Base-by-base conservation (phyloP, 2,329 filamentous ascomycete genomes). In the Penicillium paneum region DNA sequence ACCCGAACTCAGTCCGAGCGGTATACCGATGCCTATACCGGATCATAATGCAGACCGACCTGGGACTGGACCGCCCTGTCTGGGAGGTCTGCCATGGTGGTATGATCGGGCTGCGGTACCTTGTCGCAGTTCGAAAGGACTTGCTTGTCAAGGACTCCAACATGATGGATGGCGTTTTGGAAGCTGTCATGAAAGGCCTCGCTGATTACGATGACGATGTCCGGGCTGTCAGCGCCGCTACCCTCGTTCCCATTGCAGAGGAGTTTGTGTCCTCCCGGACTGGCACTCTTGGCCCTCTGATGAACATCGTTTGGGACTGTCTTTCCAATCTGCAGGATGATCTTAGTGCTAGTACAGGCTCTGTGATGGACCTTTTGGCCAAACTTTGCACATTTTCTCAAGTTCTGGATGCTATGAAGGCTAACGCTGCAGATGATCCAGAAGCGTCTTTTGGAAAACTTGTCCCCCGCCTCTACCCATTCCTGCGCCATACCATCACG, bases 31-130 rank as follows among this genome's bases (percentile, higher is more conserved):
- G 95, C 40, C 81, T 99, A 5, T 88, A 94, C 66, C 84, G 89
- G 35, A 89, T 99, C 77, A 91, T 97, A 35, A 94, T 96, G 85
- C 91, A 97, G 69, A 85, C 87, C 39, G 90, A 96, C 62, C 77
- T 94, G 21, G 83, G 85, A 35, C 77, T 92, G 24, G 85, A 87
- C 24, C 83, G 83, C 31, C 86, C 89, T 13, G 82, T 91, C 29
- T 99, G 94, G 94, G 91, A 96, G 56, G 89, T 97, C 35, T 96
- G 92, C 66, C 95, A 99, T 71, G 94, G 94, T 62, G 94, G 94
- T 58, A 99, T 99, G 94, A 92, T 97, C 43, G 94, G 94, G 8
- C 77, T 99, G 67, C 84, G 93, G 65, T 99, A 99, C 68, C 84
- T 99, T 43, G 94, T 99, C 29, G 94, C 94, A 8, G 91, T 99